Evolutionary conservation across 345 rosid genomes (phyloP).

Genomic region (Clausena lansium): DNA sequence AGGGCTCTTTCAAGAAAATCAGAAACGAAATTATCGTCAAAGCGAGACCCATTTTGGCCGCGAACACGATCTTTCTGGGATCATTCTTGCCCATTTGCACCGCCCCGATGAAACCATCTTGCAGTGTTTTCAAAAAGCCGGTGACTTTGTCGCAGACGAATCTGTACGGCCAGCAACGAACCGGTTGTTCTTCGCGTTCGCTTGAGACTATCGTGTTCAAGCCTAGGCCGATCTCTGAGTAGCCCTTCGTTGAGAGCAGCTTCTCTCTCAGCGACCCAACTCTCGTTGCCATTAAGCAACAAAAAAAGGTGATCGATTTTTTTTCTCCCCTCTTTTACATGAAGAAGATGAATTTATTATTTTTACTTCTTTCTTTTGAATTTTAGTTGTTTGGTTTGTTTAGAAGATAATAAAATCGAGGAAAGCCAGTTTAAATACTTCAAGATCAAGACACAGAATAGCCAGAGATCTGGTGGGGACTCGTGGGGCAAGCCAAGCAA

Average conservation of each 20-base stretch:
- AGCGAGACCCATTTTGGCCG: slow-evolving; percentile 84
- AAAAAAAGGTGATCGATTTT: not conserved
- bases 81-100: slow-evolving; percentile 76
- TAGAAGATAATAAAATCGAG: no score
- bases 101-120: slow-evolving; percentile 44
- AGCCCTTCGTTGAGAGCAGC: slow-evolving; percentile 49
- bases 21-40: slow-evolving; percentile 64
- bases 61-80: slow-evolving; percentile 85
- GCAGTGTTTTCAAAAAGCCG: slow-evolving; percentile 23
- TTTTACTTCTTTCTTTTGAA: no score
- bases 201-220: slow-evolving; percentile 30
- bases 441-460: no score
- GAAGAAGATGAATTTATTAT: no score
- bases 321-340: not conserved
- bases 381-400: no score
- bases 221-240: slow-evolving; percentile 39
- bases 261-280: slow-evolving; percentile 55
- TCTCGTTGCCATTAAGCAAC: slow-evolving; percentile 12
- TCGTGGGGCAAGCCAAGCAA: no score
- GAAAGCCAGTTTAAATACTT: no score
- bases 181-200: slow-evolving; percentile 5
- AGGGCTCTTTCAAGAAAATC: slow-evolving; percentile 63
- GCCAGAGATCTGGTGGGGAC: no score
- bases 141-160: slow-evolving; percentile 27
- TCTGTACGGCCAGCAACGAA: slow-evolving; percentile 36